A percentile compares a stretch with the other conserved stretches of the same genome.
Conservation (phyloP, 371 early-diverging fungal species). For the Haplosporangium sp. region DNA sequence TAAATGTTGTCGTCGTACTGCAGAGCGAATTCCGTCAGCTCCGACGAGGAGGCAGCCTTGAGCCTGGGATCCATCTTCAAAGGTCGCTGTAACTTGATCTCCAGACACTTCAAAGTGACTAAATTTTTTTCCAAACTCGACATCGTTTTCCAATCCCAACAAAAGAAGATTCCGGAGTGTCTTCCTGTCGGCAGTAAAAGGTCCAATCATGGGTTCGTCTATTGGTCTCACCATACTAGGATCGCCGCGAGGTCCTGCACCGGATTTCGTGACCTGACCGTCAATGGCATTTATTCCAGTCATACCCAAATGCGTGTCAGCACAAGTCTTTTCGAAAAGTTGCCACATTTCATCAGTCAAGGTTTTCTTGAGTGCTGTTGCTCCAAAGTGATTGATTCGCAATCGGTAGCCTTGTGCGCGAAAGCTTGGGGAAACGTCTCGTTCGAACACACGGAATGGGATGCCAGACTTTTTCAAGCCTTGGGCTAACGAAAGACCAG, state of each 20-base stretch:
- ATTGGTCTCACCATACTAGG: not conserved
- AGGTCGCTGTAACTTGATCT: slow-evolving; percentile 38
- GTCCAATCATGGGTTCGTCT: slow-evolving; percentile 8
- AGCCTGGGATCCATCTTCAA: slow-evolving; percentile 48
- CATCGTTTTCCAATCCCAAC: slow-evolving; percentile 14
- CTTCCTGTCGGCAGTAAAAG: slow-evolving; percentile 19
- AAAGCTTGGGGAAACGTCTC: slow-evolving; percentile 35
- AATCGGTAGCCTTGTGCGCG: slow-evolving; percentile 45
- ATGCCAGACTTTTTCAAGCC: slow-evolving; percentile 50
- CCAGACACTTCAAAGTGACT: slow-evolving; percentile 15
- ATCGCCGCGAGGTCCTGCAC: not conserved
- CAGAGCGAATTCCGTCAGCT: slow-evolving; percentile 29
- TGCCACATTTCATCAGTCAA: slow-evolving; percentile 7
- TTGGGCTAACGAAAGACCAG: slow-evolving; percentile 55
- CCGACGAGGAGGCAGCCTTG: slow-evolving; percentile 24
- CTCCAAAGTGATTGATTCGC: slow-evolving; percentile 18
- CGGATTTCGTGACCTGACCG: slow-evolving; percentile 11
- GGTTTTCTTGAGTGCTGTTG: slow-evolving; percentile 16
- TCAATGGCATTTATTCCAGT: slow-evolving; percentile 11
- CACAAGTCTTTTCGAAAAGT: slow-evolving; percentile 23
- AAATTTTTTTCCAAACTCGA: slow-evolving; percentile 28
- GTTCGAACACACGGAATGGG: slow-evolving; percentile 52
- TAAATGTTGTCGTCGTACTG: slow-evolving; percentile 11
- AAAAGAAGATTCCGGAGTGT: slow-evolving; percentile 11
- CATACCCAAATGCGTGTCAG: slow-evolving; percentile 13